These are phyloP conservation scores for Pseudocohnilembus persalinus DNA, from an alignment of 169 alveolate genomes.

Conservation along the genomic window DNA sequence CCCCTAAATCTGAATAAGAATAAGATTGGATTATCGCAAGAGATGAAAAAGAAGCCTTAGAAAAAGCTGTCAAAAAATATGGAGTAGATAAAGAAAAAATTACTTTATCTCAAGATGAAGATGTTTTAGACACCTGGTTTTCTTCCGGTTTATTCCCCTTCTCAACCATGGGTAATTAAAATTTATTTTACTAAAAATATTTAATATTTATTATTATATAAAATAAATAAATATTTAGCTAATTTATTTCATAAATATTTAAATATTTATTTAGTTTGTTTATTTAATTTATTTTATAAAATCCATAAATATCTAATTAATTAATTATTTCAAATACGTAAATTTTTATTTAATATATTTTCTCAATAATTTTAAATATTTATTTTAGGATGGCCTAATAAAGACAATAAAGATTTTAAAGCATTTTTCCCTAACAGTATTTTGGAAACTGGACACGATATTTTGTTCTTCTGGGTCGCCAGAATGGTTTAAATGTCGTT, in stretches of 20 bases:
- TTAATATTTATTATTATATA: too few species aligned
- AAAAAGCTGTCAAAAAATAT: slow-evolving; percentile 86
- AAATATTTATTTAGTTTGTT: too few species aligned
- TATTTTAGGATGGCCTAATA: slow-evolving; percentile 99
- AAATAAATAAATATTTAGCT: too few species aligned
- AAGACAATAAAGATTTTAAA: slow-evolving; percentile 86
- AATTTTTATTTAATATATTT: too few species aligned
- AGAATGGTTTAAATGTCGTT: slow-evolving; percentile 98
- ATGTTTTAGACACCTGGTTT: slow-evolving; percentile 99
- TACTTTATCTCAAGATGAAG: slow-evolving; percentile 95
- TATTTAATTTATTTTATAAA: too few species aligned
- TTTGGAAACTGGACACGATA: slow-evolving; percentile 99
- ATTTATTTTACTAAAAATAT: too few species aligned
- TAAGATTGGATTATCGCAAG: slow-evolving; percentile 93
- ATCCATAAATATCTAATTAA: too few species aligned
- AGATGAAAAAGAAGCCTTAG: slow-evolving; percentile 87
- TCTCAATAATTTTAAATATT: too few species aligned
- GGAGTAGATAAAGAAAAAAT: slow-evolving; percentile 75
- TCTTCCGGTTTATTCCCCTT: slow-evolving; percentile 98
- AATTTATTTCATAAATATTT: too few species aligned
- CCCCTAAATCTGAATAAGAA: slow-evolving; percentile 66
- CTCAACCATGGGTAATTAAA: slow-evolving; percentile 94
- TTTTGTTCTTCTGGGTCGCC: slow-evolving; percentile 99
- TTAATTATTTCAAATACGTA: too few species aligned
- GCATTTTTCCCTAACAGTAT: slow-evolving; percentile 96